phyloP scores from a whole-genome alignment of 2,329 filamentous ascomycete species.

The Paraphoma sp. region DNA sequence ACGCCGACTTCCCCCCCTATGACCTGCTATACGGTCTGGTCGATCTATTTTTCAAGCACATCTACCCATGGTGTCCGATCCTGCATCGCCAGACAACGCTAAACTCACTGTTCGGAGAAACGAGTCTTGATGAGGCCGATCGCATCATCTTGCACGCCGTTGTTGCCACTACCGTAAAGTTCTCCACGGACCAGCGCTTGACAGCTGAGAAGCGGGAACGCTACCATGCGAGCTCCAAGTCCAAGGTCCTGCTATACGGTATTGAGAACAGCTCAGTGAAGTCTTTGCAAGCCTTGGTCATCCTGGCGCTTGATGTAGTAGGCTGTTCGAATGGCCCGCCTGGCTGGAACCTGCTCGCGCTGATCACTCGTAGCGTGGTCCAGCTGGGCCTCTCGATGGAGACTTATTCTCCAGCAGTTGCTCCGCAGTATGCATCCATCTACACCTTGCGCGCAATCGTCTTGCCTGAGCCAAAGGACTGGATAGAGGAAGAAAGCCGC shows the following conservation, averaged over 20 bases:
- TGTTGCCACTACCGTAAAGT: slow-evolving; percentile 84
- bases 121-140: slow-evolving; percentile 78
- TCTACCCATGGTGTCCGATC: slow-evolving; percentile 79
- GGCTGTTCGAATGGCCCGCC: slow-evolving; percentile 89
- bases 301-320: slow-evolving; percentile 82
- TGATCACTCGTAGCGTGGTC: slow-evolving; percentile 88
- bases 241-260: slow-evolving; percentile 84
- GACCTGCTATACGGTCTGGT: slow-evolving; percentile 66
- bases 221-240: slow-evolving; percentile 82
- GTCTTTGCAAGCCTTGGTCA: slow-evolving; percentile 84
- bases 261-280: slow-evolving; percentile 91
- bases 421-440: slow-evolving; percentile 82
- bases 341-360: slow-evolving; percentile 88
- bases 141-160: slow-evolving; percentile 85
- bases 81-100: slow-evolving; percentile 84
- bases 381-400: slow-evolving; percentile 87
- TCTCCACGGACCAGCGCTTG: slow-evolving; percentile 77
- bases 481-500: slow-evolving; percentile 87
- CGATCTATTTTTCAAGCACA: slow-evolving; percentile 69
- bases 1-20: slow-evolving; percentile 63
- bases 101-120: slow-evolving; percentile 77
- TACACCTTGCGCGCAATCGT: slow-evolving; percentile 88
- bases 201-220: slow-evolving; percentile 74
- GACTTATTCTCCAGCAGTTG: slow-evolving; percentile 77
- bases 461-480: slow-evolving; percentile 80